A percentile compares a stretch with the other conserved stretches of the same genome.
Conservation (phyloP, 2,329 filamentous ascomycete genomes). For the Trichoderma sp. region DNA sequence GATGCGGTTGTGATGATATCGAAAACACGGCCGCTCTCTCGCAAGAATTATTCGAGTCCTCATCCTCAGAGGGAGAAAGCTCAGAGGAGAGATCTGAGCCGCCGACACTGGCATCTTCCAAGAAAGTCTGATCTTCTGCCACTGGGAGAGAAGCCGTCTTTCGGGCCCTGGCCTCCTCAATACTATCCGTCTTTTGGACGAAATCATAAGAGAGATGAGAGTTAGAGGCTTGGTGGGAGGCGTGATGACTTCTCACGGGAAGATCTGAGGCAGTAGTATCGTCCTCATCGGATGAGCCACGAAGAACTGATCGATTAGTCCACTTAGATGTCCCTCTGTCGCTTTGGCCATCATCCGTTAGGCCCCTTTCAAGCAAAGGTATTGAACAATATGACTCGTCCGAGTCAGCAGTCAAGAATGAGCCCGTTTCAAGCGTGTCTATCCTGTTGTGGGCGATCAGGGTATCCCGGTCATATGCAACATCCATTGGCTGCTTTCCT, state of each 20-base stretch:
- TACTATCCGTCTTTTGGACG: slow-evolving; percentile 51
- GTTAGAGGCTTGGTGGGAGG: slow-evolving; percentile 24
- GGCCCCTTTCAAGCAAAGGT: slow-evolving; percentile 69
- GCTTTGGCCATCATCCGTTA: slow-evolving; percentile 49
- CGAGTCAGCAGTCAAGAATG: slow-evolving; percentile 59
- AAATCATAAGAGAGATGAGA: slow-evolving; percentile 51
- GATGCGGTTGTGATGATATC: slow-evolving; percentile 33
- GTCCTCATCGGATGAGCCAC: slow-evolving; percentile 43
- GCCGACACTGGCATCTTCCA: slow-evolving; percentile 50
- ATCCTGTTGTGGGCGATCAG: background rate
- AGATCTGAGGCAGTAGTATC: slow-evolving; percentile 17
- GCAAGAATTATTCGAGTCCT: slow-evolving; percentile 43
- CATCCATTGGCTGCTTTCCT: background rate
- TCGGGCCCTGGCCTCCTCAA: slow-evolving; percentile 42
- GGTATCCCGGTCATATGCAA: background rate
- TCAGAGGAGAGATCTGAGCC: slow-evolving; percentile 63
- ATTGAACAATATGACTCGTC: slow-evolving; percentile 73
- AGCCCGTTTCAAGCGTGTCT: slow-evolving; percentile 38
- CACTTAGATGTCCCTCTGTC: slow-evolving; percentile 45
- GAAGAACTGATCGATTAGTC: slow-evolving; percentile 54
- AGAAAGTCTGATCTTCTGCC: slow-evolving; percentile 41
- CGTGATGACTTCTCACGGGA: slow-evolving; percentile 24
- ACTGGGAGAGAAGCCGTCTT: slow-evolving; percentile 31
- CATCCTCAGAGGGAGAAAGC: slow-evolving; percentile 50
- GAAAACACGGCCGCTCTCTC: slow-evolving; percentile 29